Evolutionary conservation across 129 eudicot genomes (phyloP).

Genomic region (Deinandra increscens): DNA sequence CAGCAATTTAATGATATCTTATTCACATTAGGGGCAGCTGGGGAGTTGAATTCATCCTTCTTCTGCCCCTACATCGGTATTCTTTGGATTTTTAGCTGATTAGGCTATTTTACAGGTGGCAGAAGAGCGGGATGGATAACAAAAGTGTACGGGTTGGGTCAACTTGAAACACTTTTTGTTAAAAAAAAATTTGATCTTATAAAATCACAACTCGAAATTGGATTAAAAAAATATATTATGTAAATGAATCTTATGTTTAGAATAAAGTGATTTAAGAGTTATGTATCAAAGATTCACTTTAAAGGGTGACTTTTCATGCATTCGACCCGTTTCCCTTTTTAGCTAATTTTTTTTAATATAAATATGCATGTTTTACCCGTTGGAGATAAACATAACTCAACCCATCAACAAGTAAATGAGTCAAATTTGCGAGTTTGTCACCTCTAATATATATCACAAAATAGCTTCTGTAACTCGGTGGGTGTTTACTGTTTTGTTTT

Average conservation of each 20-base stretch:
- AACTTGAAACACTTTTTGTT: not conserved
- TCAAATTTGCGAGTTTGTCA: not conserved
- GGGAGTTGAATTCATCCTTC: not conserved
- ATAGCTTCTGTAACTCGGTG: not conserved
- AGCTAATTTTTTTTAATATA: not conserved
- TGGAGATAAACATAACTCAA: not conserved
- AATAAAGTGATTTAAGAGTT: not conserved
- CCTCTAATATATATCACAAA: not conserved
- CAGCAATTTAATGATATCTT: constrained; percentile 5
- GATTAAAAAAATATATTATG: not conserved
- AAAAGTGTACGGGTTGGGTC: not conserved
- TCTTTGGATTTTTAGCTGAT: not conserved
- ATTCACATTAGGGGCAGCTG: not conserved
- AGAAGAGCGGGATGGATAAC: not conserved
- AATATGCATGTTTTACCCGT: not conserved
- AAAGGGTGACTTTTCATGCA: not conserved
- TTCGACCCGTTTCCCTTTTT: not conserved
- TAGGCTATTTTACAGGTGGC: not conserved
- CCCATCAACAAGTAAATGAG: not conserved
- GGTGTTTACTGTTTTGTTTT: constrained; percentile 12
- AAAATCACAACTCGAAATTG: not conserved
- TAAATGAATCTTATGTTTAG: not conserved
- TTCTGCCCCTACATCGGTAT: not conserved
- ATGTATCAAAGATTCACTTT: not conserved
- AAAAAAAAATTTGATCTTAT: too few species aligned